Evolutionary conservation across 345 rosid genomes (phyloP).

Genomic region (Raphanus sativus): DNA sequence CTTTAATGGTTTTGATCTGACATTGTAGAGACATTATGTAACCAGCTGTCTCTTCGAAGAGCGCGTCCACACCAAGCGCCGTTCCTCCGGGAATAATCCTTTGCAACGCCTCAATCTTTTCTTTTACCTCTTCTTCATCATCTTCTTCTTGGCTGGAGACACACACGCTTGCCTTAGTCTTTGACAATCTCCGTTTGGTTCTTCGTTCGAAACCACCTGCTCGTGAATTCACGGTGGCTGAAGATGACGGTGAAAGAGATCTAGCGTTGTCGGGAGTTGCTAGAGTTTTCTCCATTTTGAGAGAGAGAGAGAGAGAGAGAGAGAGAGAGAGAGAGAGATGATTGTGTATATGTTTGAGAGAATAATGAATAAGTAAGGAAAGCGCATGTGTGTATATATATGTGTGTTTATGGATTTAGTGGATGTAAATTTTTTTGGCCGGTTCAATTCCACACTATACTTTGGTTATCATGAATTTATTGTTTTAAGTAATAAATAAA

Average conservation of each 20-base stretch:
- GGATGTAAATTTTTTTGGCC: slow-evolving; percentile 6
- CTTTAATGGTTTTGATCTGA: slow-evolving; percentile 64
- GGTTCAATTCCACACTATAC: slow-evolving; percentile 1
- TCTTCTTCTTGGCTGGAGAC: neutral
- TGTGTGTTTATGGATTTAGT: slow-evolving; percentile 9
- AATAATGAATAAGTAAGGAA: slow-evolving; percentile 30
- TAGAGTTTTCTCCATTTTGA: slow-evolving; percentile 41
- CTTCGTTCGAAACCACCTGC: slow-evolving; percentile 34
- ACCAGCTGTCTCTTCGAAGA: slow-evolving; percentile 72
- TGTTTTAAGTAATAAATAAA: neutral
- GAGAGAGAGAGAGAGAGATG: neutral
- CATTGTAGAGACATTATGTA: slow-evolving; percentile 61
- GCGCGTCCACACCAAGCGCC: slow-evolving; percentile 53
- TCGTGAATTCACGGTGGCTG: slow-evolving; percentile 30
- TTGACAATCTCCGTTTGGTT: slow-evolving; percentile 35
- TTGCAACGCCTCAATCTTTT: slow-evolving; percentile 65
- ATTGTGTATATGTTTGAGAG: slow-evolving; percentile 24
- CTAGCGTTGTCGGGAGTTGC: slow-evolving; percentile 18
- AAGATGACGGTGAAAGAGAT: slow-evolving; percentile 19
- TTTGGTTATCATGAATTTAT: slow-evolving; percentile 2
- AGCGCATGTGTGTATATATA: slow-evolving; percentile 23
- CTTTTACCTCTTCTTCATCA: slow-evolving; percentile 41
- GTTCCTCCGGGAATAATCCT: slow-evolving; percentile 75
- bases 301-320: neutral
- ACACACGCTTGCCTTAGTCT: slow-evolving; percentile 22